Percentiles rank a stretch among this genome's conserved stretches.
These are phyloP conservation scores for Geotrichum citri-aurantii DNA, from an alignment of 1,139 yeast species.

Conservation along the genomic window DNA sequence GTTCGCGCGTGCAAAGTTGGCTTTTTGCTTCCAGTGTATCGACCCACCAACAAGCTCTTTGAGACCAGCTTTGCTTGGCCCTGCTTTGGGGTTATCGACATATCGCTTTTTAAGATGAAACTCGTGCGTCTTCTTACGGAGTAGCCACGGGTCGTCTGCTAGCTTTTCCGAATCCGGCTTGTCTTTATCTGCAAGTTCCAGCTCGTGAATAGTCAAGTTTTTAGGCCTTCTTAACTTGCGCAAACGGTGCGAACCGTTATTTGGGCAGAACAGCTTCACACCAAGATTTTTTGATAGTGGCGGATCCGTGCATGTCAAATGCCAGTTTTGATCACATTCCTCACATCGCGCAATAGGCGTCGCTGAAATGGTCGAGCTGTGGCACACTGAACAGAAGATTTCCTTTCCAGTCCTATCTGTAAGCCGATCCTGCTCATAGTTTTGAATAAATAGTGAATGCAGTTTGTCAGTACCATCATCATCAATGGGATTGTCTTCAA, in stretches of 20 bases:
- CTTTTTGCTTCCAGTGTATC: not conserved
- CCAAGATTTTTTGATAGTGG: constrained; percentile 76
- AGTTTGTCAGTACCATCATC: not conserved
- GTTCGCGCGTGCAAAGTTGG: not conserved
- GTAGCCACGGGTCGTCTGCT: not conserved
- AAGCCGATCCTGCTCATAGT: constrained; percentile 25
- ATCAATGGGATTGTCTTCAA: not conserved
- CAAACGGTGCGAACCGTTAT: constrained; percentile 52
- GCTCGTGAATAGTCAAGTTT: constrained; percentile 38
- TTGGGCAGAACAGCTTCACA: constrained; percentile 88
- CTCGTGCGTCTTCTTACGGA: not conserved
- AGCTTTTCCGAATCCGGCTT: not conserved
- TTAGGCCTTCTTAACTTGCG: constrained; percentile 45
- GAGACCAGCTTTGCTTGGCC: not conserved
- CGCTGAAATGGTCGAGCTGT: constrained; percentile 55
- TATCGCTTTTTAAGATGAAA: not conserved
- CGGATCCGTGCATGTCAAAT: constrained; percentile 76
- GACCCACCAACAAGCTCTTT: not conserved
- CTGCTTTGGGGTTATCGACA: not conserved
- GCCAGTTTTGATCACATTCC: constrained; percentile 85
- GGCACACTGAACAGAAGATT: constrained; percentile 69
- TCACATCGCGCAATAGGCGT: constrained; percentile 72
- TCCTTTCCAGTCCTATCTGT: constrained; percentile 53
- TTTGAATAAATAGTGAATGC: not conserved
- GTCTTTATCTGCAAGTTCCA: not conserved